phyloP scores from a whole-genome alignment of 805 yeast genomes.

The Teunomyces kruisii region DNA sequence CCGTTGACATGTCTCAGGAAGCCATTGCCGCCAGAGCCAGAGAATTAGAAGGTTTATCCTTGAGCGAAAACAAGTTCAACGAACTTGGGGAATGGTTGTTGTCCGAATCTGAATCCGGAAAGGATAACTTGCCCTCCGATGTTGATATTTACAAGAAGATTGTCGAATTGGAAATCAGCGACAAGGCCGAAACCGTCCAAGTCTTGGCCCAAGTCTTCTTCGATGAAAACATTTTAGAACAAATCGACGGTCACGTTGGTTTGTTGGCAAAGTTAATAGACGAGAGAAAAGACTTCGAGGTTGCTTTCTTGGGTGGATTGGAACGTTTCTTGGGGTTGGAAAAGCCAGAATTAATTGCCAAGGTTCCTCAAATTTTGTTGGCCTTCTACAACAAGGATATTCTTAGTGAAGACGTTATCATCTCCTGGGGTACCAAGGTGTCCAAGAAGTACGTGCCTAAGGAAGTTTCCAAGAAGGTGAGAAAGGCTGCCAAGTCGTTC shows the following conservation, averaged over 20 bases:
- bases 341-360: conserved; percentile 64
- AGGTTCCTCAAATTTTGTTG: conserved; percentile 79
- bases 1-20: conserved; percentile 95
- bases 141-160: conserved; percentile 92
- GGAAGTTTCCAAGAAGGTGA: conserved; percentile 87
- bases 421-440: conserved; percentile 86
- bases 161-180: conserved; percentile 68
- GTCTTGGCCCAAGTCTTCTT: conserved; percentile 91
- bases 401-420: conserved; percentile 76
- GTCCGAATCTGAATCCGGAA: conserved; percentile 48
- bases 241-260: conserved; percentile 77
- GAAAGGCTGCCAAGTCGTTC: conserved; percentile 95
- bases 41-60: conserved; percentile 70
- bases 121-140: conserved; percentile 69
- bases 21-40: conserved; percentile 91
- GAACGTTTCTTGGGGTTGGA: conserved; percentile 89
- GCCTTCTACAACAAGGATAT: conserved; percentile 81
- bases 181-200: conserved; percentile 76
- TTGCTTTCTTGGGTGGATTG: conserved; percentile 90
- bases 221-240: conserved; percentile 69
- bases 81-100: conserved; percentile 90
- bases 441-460: conserved; percentile 93
- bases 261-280: conserved; percentile 75
- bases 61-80: conserved; percentile 54
- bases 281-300: conserved; percentile 65